These are phyloP conservation scores for Houttuynia cordata DNA, from an alignment of 164 flowering plant species.

Conservation along the genomic window DNA sequence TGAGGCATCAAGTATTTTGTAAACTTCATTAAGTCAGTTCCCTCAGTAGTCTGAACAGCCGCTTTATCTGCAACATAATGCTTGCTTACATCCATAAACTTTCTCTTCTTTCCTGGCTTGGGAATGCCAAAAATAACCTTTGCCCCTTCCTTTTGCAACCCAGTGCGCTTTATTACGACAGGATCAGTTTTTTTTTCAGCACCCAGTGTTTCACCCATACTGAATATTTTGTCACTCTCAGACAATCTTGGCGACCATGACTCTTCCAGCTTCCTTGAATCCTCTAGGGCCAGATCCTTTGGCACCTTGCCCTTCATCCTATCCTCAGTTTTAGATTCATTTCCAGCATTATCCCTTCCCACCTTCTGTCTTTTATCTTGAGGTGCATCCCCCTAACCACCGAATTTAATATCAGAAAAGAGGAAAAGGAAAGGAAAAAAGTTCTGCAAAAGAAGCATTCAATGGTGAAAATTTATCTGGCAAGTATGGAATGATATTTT, in stretches of 20 bases:
- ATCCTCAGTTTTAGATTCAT: slow-evolving; percentile 20
- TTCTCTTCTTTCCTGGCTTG: slow-evolving; percentile 92
- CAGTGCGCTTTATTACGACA: slow-evolving; percentile 40
- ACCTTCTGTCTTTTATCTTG: slow-evolving; percentile 58
- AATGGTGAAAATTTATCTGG: too few relatives aligned
- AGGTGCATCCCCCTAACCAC: slow-evolving; percentile 58
- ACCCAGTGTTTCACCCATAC: slow-evolving; percentile 42
- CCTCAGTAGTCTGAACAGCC: slow-evolving; percentile 23
- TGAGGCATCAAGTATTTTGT: slow-evolving; percentile 52
- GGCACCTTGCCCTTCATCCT: slow-evolving; percentile 25
- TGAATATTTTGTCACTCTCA: slow-evolving; percentile 45
- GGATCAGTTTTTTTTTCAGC: slow-evolving; percentile 33
- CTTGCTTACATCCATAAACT: slow-evolving; percentile 97
- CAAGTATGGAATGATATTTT: neutral
- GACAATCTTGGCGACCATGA: slow-evolving; percentile 29
- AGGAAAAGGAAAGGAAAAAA: neutral
- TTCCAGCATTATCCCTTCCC: slow-evolving; percentile 15
- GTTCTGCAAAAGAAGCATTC: neutral
- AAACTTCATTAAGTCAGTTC: slow-evolving; percentile 40
- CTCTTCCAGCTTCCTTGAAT: slow-evolving; percentile 29
- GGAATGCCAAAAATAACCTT: slow-evolving; percentile 82
- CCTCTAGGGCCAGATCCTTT: slow-evolving; percentile 16
- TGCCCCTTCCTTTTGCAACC: slow-evolving; percentile 67
- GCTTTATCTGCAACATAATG: slow-evolving; percentile 48
- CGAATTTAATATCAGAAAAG: neutral